Base-by-base conservation (phyloP, 306 rosid genomes). In the Luffa acutangula region DNA sequence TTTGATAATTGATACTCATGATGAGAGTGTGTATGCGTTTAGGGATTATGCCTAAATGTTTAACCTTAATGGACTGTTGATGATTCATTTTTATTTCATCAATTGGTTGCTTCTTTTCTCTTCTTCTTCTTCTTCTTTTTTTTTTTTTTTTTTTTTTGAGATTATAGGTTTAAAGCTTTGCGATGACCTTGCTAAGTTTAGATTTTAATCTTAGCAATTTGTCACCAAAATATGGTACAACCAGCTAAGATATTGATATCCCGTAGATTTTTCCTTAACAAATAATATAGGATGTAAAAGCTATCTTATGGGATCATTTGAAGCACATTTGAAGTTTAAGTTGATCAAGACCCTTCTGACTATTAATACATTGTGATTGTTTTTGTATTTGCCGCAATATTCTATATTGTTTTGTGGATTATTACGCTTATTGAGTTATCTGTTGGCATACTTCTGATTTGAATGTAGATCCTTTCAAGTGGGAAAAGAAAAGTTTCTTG, bases 381-480 rank as follows among this genome's bases (percentile, higher is more conserved):
- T 45, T 71, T 46, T 71, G 41, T 71, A 12, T 46, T 46, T 46
- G 76, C 57, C 54, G 13, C 54, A 71, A 46, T 45, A 46, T 71
- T 45, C 33, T 46, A 25, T 46, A 41, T 10, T 45, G 37, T 71
- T 13, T 71, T 46, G 18, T 71, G 39, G 45, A 48, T 76, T 31
- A 12, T 46, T 13, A n/a, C 33, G 12, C 7, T 13, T 42, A 25
- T 31, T 52, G 39, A 76, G 78, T 20, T 70, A 63, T 58, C 51
- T 52, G 75, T 52, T 37, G 64, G 41, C 77, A 69, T 80, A n/a
- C 81, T 14, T 70, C 81, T 81, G 15, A 31, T 80, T 78, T 62
- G 42, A 76, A 34, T 81, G 88, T 89, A 93, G 99, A 86, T 93
- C 97, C 60, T 96, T 96, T 84, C 98, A 96, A 93, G 96, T 93